These are phyloP conservation scores for Chlamydomonas asymmetrica DNA, from an alignment of 139 green algal genomes.

Conservation along the genomic window DNA sequence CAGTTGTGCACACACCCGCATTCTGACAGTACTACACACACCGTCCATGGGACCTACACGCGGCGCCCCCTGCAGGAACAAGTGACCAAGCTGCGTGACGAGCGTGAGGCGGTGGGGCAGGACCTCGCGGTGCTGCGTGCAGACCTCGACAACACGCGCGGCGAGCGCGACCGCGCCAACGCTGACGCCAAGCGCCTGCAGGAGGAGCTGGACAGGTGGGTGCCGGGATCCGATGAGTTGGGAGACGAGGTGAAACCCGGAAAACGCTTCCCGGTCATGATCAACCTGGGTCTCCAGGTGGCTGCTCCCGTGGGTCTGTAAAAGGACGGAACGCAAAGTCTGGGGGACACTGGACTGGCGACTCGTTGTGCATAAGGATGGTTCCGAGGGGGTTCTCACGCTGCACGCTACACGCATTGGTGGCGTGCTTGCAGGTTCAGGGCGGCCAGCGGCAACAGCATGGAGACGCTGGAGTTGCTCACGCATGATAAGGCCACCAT, in stretches of 20 bases:
- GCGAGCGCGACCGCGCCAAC: conserved; percentile 37
- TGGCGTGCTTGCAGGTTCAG: conserved; percentile 1
- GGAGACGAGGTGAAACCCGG: no score
- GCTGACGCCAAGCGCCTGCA: conserved; percentile 14
- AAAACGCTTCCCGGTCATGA: no score
- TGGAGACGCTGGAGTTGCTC: conserved; percentile 51
- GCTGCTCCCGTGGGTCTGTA: no score
- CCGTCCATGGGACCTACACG: no score
- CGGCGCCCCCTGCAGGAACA: conserved; percentile 40
- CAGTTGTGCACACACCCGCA: no score
- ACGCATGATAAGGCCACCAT: conserved; percentile 59
- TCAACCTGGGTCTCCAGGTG: no score
- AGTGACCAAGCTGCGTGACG: conserved; percentile 50
- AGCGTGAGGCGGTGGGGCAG: conserved; percentile 38
- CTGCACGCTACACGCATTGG: no score
- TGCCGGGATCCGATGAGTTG: no score
- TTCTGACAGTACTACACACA: no score
- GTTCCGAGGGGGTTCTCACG: background rate
- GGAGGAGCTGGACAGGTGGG: conserved; percentile 35
- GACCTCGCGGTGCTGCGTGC: conserved; percentile 49
- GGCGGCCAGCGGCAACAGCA: conserved; percentile 43
- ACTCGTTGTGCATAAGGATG: no score
- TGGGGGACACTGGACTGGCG: no score
- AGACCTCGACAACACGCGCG: conserved; percentile 46
- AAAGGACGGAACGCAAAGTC: no score